These are phyloP conservation scores for Cystobasidium tubakii DNA, from an alignment of 768 basidiomycete genomes.

Conservation along the genomic window DNA sequence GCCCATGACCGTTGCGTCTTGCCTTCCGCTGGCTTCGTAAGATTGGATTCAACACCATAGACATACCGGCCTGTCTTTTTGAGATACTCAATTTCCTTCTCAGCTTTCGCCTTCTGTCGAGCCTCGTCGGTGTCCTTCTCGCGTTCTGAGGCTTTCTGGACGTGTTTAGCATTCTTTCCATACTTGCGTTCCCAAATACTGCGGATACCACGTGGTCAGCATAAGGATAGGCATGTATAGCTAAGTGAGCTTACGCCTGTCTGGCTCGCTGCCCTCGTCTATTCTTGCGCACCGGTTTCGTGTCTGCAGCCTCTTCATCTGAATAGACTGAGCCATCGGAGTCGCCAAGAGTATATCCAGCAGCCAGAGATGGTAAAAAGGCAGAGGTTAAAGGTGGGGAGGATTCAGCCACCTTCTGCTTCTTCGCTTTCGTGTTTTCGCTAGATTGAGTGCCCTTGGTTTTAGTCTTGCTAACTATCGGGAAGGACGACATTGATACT, in stretches of 20 bases:
- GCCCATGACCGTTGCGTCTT: not conserved
- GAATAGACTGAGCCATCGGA: conserved; percentile 68
- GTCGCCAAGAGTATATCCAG: conserved; percentile 74
- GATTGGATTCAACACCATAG: conserved; percentile 20
- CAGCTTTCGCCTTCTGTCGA: conserved; percentile 38
- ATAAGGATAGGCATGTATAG: not conserved
- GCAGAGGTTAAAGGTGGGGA: conserved; percentile 54
- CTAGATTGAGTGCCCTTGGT: not conserved
- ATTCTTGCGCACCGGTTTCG: conserved; percentile 64
- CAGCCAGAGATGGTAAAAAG: conserved; percentile 81
- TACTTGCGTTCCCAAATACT: conserved; percentile 99
- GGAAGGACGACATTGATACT: conserved; percentile 32
- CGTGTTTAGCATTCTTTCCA: conserved; percentile 82
- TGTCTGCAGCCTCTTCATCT: conserved; percentile 56
- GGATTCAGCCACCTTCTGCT: conserved; percentile 29
- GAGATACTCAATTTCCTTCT: conserved; percentile 38
- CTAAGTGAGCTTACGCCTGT: conserved; percentile 65
- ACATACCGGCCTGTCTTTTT: conserved; percentile 36
- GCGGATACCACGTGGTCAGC: conserved; percentile 3
- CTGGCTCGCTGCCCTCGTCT: conserved; percentile 89
- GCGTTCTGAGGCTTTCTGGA: conserved; percentile 56
- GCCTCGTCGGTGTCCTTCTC: conserved; percentile 48
- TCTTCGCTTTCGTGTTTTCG: conserved; percentile 25
- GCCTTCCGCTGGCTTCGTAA: conserved; percentile 7
- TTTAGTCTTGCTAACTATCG: not conserved